Evolutionary conservation across 257 asterid species (phyloP), one percentile per base, ranked within the genome.

Genomic region (Agastache rugosa): DNA sequence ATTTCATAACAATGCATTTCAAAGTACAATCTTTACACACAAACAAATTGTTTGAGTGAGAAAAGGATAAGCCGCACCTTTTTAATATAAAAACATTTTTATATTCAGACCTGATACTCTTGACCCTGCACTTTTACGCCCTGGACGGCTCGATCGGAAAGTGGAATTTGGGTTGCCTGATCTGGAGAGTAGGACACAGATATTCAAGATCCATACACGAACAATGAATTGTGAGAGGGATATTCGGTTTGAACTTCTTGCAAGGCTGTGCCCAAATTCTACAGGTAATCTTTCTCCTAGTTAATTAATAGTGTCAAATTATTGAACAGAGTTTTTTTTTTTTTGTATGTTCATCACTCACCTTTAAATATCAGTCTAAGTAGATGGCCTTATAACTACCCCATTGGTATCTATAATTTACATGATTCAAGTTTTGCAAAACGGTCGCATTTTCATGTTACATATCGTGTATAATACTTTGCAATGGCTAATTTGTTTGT

Each of bases 141-240:
- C 98, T 58, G 98, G 98, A 68, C 77, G 99, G 12, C 81, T 94
- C 19, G 99, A 94, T 64, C 89, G 98, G 12, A 94, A 94, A 78
- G 99, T 94, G 39, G 99, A 92, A 81, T 94, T 94, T 80, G 99
- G 99, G 39, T 84, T 94, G 70, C 98, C 99, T 1, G 99, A 90
- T 86, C 84, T 92, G 7, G 97, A 90, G 79, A 92, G 96, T 25
- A 86, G 96, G 87, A 82, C 96, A 9, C 97, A 88, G 81, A 90
- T 92, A 41, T 92, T 92, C 74, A 92, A 90, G 90, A 92, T 92
- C 55, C 96, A 90, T 55, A 92, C 96, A 2, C 83, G 96, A 19
- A 92, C 97, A 0, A 92, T 92, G 97, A 92, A 92, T 76, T 92
- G 96, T n/a, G 97, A 90, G 78, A 84, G 96, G 74, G 96, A 92